Conservation (phyloP, 805 yeast species). For the Lipomyces chichibuensis region DNA sequence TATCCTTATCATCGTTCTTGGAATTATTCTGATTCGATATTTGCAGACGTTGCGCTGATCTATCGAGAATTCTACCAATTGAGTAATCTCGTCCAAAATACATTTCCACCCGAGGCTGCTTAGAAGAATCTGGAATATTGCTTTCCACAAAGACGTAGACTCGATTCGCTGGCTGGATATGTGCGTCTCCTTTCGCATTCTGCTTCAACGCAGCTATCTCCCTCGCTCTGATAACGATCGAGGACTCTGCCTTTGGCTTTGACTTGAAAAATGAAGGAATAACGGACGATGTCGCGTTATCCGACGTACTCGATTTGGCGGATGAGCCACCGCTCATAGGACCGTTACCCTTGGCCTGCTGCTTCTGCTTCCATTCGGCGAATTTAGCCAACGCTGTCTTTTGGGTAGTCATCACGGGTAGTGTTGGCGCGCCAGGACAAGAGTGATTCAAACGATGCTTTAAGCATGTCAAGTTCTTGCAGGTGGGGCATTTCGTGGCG, state of each 20-base stretch:
- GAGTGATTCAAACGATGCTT: conserved; percentile 35
- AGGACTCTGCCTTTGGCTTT: conserved; percentile 10
- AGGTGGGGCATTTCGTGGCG: conserved; percentile 56
- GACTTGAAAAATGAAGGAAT: conserved; percentile 18
- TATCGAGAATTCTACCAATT: conserved; percentile 61
- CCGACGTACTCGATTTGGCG: background rate
- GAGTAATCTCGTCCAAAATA: conserved; percentile 62
- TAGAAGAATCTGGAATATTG: background rate
- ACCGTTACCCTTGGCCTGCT: conserved; percentile 5
- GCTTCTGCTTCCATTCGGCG: conserved; percentile 29
- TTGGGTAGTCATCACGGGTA: conserved; percentile 10
- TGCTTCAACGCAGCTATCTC: conserved; percentile 50
- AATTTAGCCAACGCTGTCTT: conserved; percentile 34
- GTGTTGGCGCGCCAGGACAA: conserved; percentile 30
- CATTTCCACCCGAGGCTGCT: conserved; percentile 40
- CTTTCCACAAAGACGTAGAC: conserved; percentile 52
- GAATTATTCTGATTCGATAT: conserved; percentile 52
- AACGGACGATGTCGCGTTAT: conserved; percentile 2
- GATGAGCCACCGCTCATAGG: conserved; percentile 4
- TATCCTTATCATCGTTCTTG: conserved; percentile 49
- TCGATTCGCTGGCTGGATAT: conserved; percentile 51
- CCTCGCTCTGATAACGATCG: conserved; percentile 41
- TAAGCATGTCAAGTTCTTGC: conserved; percentile 48
- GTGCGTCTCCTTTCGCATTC: conserved; percentile 57
- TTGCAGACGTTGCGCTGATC: conserved; percentile 52